Conservation (phyloP, 225 moss, liverwort and hornwort species). For the Polytrichum formosum region DNA sequence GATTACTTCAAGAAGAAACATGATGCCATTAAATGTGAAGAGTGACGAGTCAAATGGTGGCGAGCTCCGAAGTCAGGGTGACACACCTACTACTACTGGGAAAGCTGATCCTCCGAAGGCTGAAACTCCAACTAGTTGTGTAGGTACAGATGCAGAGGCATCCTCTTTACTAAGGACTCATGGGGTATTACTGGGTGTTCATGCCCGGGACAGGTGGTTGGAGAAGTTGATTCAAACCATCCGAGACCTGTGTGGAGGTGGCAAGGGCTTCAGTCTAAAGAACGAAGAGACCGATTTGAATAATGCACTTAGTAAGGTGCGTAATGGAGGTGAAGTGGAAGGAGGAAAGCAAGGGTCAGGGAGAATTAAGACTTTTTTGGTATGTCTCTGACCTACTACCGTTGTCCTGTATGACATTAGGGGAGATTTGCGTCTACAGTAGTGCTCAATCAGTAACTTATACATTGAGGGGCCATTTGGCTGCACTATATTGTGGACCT, state of each 20-base stretch:
- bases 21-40: slow-evolving; percentile 65
- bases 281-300: slow-evolving; percentile 33
- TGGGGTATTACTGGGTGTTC: slow-evolving; percentile 54
- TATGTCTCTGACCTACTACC: slow-evolving; percentile 17
- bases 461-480: no score
- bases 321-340: slow-evolving; percentile 22
- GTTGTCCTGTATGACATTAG: background rate
- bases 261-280: slow-evolving; percentile 36
- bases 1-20: slow-evolving; percentile 41
- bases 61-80: slow-evolving; percentile 41
- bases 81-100: slow-evolving; percentile 35
- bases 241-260: slow-evolving; percentile 61
- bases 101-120: slow-evolving; percentile 39
- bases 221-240: slow-evolving; percentile 79
- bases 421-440: no score
- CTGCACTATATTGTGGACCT: no score
- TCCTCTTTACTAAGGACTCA: slow-evolving; percentile 52
- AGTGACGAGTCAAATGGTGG: slow-evolving; percentile 49
- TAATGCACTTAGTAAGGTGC: slow-evolving; percentile 9
- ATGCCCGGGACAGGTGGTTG: slow-evolving; percentile 88
- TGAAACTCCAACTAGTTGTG: slow-evolving; percentile 71
- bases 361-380: slow-evolving; percentile 34
- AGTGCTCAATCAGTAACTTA: no score
- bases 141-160: slow-evolving; percentile 60
- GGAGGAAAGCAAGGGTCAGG: slow-evolving; percentile 28